Conservation (phyloP, 2,329 filamentous ascomycete genomes). For the Colletotrichum zoysiae region DNA sequence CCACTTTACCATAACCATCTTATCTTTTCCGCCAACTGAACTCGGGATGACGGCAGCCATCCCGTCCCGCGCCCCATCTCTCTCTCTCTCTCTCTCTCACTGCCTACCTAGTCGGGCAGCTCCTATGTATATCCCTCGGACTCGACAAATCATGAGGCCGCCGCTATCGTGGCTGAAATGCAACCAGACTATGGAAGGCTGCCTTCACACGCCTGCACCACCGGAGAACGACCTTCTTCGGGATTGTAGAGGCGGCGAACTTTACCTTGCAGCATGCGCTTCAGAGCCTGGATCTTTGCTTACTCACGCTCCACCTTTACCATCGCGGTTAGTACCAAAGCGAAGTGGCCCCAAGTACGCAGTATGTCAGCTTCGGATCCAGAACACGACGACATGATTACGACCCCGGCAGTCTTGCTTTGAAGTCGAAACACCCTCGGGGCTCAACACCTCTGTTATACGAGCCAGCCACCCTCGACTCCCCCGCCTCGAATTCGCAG, state of each 20-base stretch:
- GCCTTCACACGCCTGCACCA: conserved; percentile 2
- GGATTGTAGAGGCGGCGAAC: neutral
- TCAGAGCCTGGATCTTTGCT: neutral
- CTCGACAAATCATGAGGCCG: conserved; percentile 3
- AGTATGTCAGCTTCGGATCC: neutral
- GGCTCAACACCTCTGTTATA: neutral
- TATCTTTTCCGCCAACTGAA: conserved; percentile 3
- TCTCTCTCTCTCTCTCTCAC: neutral
- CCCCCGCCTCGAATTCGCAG: neutral
- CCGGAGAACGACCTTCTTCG: conserved; percentile 4
- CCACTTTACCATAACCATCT: conserved; percentile 30
- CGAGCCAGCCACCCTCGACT: neutral
- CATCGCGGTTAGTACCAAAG: conserved; percentile 6
- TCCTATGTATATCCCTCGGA: conserved; percentile 4
- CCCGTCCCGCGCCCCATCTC: conserved; percentile 1
- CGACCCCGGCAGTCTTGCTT: neutral
- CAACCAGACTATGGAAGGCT: neutral
- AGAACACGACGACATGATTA: conserved; percentile 1
- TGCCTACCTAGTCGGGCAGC: neutral
- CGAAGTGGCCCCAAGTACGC: neutral
- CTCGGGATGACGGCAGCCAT: neutral
- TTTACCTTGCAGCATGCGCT: neutral
- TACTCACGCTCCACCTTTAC: neutral
- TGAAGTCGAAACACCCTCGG: neutral
- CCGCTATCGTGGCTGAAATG: neutral